phyloP scores from a whole-genome alignment of 306 rosid genomes.

The Cucurbita argyrosperma region DNA sequence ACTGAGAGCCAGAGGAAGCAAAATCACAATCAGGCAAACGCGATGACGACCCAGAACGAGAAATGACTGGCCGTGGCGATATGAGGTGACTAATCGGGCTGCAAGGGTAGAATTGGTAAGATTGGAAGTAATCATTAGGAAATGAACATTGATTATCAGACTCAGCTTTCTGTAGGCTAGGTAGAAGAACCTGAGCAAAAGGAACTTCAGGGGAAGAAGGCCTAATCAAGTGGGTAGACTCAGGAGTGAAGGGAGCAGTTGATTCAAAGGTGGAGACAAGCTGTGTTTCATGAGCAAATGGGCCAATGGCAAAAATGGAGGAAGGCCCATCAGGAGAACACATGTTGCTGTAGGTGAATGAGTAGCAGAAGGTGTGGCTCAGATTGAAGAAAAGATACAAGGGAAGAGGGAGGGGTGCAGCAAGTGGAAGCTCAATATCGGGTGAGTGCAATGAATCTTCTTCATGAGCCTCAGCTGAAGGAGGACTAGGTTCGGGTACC shows the following conservation, averaged over 20 bases:
- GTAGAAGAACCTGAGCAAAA: conserved; percentile 74
- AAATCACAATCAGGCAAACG: conserved; percentile 65
- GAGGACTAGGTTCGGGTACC: conserved; percentile 35
- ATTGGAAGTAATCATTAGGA: conserved; percentile 64
- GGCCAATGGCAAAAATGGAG: conserved; percentile 87
- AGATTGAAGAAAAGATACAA: conserved; percentile 82
- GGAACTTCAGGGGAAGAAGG: conserved; percentile 99
- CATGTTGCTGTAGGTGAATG: conserved; percentile 77
- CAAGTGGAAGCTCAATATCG: conserved; percentile 45
- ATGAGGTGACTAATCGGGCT: conserved; percentile 84
- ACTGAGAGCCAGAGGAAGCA: conserved; percentile 17
- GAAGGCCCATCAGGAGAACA: conserved; percentile 84
- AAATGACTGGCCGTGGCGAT: conserved; percentile 80
- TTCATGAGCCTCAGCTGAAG: conserved; percentile 26
- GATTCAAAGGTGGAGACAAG: conserved; percentile 82
- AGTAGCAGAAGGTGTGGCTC: conserved; percentile 74
- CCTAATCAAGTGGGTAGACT: conserved; percentile 72
- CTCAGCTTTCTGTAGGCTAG: conserved; percentile 35
- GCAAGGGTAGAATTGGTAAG: conserved; percentile 88
- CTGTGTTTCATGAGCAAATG: conserved; percentile 83
- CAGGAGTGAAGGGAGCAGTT: conserved; percentile 92
- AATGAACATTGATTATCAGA: conserved; percentile 42
- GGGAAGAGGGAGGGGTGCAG: conserved; percentile 98
- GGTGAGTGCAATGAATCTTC: conserved; percentile 30
- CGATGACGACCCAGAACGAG: conserved; percentile 70